Conservation (phyloP, 352 stramenopile species). For the Phytophthora brassicae region DNA sequence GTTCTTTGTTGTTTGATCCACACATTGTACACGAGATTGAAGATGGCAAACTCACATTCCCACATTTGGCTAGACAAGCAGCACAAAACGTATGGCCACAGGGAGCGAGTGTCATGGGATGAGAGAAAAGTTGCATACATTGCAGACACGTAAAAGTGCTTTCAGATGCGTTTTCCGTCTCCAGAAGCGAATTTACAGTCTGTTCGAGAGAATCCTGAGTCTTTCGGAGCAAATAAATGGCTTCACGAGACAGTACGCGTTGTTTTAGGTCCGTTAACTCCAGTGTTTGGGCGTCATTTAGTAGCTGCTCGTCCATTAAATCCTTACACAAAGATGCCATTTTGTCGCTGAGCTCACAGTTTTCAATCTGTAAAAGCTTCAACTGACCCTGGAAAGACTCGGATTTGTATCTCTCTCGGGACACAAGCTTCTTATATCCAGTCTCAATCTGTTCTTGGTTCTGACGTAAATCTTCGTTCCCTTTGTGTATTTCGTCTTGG, state of each 20-base stretch:
- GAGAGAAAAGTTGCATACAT: slow-evolving; percentile 65
- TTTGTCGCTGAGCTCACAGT: slow-evolving; percentile 45
- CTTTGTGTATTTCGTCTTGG: slow-evolving; percentile 34
- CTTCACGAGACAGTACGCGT: slow-evolving; percentile 51
- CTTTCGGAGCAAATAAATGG: slow-evolving; percentile 50
- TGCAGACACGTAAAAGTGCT: slow-evolving; percentile 77
- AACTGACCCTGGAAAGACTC: slow-evolving; percentile 75
- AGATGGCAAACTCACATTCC: slow-evolving; percentile 35
- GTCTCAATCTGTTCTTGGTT: slow-evolving; percentile 24
- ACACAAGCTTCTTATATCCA: slow-evolving; percentile 60
- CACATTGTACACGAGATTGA: slow-evolving; percentile 68
- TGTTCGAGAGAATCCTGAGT: slow-evolving; percentile 70
- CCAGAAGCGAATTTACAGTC: slow-evolving; percentile 64
- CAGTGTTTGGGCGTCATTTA: slow-evolving; percentile 37
- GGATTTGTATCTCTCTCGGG: slow-evolving; percentile 72
- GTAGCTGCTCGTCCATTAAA: slow-evolving; percentile 42
- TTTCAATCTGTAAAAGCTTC: slow-evolving; percentile 67
- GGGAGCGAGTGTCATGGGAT: slow-evolving; percentile 65
- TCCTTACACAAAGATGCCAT: slow-evolving; percentile 44
- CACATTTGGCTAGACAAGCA: slow-evolving; percentile 47
- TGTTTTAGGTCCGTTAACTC: slow-evolving; percentile 53
- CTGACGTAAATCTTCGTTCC: slow-evolving; percentile 33
- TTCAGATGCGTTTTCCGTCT: slow-evolving; percentile 71
- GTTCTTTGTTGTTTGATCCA: slow-evolving; percentile 22
- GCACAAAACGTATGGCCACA: slow-evolving; percentile 78